Conservation (phyloP, 2,329 filamentous ascomycete genomes). For the Pseudocercospora fuligena region DNA sequence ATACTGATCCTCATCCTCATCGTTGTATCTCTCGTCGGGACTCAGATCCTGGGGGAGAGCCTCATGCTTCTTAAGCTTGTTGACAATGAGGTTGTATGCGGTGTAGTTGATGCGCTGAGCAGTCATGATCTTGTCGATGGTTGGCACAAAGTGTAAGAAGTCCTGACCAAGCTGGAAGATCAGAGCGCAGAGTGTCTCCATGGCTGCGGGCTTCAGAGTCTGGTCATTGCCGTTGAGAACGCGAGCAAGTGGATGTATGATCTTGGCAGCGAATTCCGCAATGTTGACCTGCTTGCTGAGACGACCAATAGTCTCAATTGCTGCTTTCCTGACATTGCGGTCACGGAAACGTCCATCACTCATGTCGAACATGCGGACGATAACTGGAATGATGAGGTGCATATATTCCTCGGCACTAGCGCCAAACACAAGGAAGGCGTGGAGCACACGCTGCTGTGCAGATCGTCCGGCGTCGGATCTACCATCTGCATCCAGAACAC, state of each 20-base stretch:
- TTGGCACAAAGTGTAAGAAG: constrained; percentile 90
- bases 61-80: constrained; percentile 92
- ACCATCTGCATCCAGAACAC: constrained; percentile 84
- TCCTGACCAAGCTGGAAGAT: constrained; percentile 96
- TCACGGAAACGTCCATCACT: constrained; percentile 36
- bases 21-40: constrained; percentile 74
- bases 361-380: constrained; percentile 93
- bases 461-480: constrained; percentile 66
- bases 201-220: constrained; percentile 75
- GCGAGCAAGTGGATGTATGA: constrained; percentile 89
- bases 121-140: constrained; percentile 83
- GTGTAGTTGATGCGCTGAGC: constrained; percentile 81
- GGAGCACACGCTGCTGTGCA: constrained; percentile 69
- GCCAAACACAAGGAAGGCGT: constrained; percentile 94
- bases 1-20: constrained; percentile 75
- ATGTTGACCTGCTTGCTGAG: constrained; percentile 96
- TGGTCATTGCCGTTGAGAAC: constrained; percentile 76
- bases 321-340: constrained; percentile 78
- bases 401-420: constrained; percentile 97
- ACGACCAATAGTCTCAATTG: constrained; percentile 93
- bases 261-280: constrained; percentile 94
- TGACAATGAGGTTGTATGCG: constrained; percentile 90
- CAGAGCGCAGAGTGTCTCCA: constrained; percentile 92
- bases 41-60: constrained; percentile 93
- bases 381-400: constrained; percentile 96